Base-by-base conservation (phyloP, 2,329 filamentous ascomycete species). In the Harringtonia aguacate region DNA sequence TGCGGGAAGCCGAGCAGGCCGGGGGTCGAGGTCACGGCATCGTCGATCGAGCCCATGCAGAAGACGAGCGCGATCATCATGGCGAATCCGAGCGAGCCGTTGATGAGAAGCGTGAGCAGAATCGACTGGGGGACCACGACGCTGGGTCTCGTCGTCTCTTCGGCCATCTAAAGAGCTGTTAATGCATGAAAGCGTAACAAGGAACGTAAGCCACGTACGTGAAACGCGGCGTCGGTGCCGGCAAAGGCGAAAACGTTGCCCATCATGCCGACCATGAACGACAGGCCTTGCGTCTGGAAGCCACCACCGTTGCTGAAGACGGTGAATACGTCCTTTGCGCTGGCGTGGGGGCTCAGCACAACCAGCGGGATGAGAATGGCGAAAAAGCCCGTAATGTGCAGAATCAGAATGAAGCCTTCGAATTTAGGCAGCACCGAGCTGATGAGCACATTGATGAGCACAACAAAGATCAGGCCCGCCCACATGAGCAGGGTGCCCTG, bases 1-100 rank as follows among this genome's bases (percentile, higher is more conserved):
- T 77, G 77, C 0, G 77, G 75, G 35, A 72, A 75, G 0, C 66
- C 66, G 0, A 72, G 73, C 0, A 62, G 60, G 0, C 63, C 67
- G 9, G 46, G 29, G 41, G 48, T 30, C 13, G 50, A 42, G 18
- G 15, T 30, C 4, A 48, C 35, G 13, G 44, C 36, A 9, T 61
- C 51, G 39, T 43, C 41, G 10, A 43, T 9, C 34, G 31, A 18
- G 14, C 60, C 55, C 17, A 65, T 38, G 8, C 57, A 58, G 43
- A 63, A 65, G 28, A 56, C 51, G 31, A 63, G 51, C 1, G 62
- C 61, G 36, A 66, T 50, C 15, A 58, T 42, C 57, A 63, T 62
- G 24, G 57, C 39, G 33, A 61, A 61, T 13, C 57, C 60, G 18
- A 61, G 46, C 8, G 46, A 41, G 12, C 58, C 60, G 35, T 64